Percentiles rank a stretch among this genome's conserved stretches.
Evolutionary conservation across 2,329 filamentous ascomycete genomes (phyloP).

Genomic region (Pseudogymnoascus sp.): DNA sequence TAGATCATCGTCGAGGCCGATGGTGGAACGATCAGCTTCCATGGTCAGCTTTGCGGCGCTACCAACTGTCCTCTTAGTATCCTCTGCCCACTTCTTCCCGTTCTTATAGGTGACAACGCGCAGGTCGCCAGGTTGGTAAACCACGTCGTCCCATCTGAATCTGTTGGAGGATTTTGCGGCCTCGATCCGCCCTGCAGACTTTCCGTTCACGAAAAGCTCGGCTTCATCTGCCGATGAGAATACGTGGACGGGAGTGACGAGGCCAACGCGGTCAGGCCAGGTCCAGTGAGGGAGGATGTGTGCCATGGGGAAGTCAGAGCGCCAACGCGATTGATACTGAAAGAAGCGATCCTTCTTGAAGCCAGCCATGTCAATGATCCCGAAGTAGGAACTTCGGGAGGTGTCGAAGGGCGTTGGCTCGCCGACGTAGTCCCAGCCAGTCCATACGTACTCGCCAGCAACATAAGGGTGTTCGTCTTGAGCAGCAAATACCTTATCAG

Average conservation of each 20-base stretch:
- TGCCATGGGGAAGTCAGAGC: slow-evolving; percentile 38
- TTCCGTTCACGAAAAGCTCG: slow-evolving; percentile 45
- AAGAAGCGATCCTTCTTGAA: slow-evolving; percentile 50
- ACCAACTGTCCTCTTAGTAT: slow-evolving; percentile 35
- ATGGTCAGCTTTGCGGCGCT: slow-evolving; percentile 31
- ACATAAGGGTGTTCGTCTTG: slow-evolving; percentile 43
- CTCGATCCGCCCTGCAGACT: slow-evolving; percentile 35
- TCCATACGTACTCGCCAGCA: slow-evolving; percentile 47
- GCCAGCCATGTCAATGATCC: slow-evolving; percentile 48
- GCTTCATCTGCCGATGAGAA: slow-evolving; percentile 44
- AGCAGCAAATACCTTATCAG: slow-evolving; percentile 43
- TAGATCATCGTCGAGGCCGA: slow-evolving; percentile 39
- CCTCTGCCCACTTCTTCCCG: slow-evolving; percentile 38
- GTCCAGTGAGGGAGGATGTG: slow-evolving; percentile 51
- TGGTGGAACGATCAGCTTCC: slow-evolving; percentile 33
- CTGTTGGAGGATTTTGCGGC: slow-evolving; percentile 35
- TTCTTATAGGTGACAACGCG: slow-evolving; percentile 40
- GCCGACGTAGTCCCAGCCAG: slow-evolving; percentile 42
- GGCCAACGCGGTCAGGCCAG: slow-evolving; percentile 40
- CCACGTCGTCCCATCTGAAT: slow-evolving; percentile 44
- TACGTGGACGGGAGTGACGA: slow-evolving; percentile 46
- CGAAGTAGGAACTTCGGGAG: slow-evolving; percentile 45
- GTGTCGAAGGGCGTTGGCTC: slow-evolving; percentile 42
- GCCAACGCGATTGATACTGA: slow-evolving; percentile 47
- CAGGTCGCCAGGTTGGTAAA: slow-evolving; percentile 40